A percentile compares a stretch with the other conserved stretches of the same genome.
Conservation (phyloP, 1,284 basidiomycete species). For the Cutaneotrichosporon sp. region DNA sequence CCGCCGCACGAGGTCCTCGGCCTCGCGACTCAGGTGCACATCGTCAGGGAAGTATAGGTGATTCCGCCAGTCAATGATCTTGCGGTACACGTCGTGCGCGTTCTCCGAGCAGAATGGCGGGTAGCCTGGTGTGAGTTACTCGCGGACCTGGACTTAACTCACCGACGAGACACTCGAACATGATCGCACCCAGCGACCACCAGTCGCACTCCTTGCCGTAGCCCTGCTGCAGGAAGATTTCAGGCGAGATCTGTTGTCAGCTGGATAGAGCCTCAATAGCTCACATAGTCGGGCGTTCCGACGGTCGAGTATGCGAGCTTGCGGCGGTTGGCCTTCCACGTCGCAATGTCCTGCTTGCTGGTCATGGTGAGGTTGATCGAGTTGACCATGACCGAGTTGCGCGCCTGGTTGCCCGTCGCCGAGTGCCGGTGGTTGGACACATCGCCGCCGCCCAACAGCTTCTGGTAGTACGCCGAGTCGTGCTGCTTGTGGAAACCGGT, state of each 20-base stretch:
- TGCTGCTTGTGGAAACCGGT: slow-evolving; percentile 94
- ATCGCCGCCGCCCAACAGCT: slow-evolving; percentile 64
- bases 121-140: slow-evolving; percentile 53
- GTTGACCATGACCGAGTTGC: slow-evolving; percentile 93
- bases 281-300: slow-evolving; percentile 88
- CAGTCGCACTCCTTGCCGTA: slow-evolving; percentile 98
- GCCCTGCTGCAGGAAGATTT: slow-evolving; percentile 95
- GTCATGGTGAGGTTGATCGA: slow-evolving; percentile 93
- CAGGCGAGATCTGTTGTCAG: slow-evolving; percentile 69
- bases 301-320: slow-evolving; percentile 98
- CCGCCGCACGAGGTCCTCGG: slow-evolving; percentile 71
- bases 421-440: slow-evolving; percentile 28
- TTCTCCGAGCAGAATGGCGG: slow-evolving; percentile 98
- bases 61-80: slow-evolving; percentile 92
- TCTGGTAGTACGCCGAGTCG: slow-evolving; percentile 91
- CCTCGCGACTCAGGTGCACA: slow-evolving; percentile 86
- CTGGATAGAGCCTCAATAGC: slow-evolving; percentile 4
- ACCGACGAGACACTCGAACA: slow-evolving; percentile 91
- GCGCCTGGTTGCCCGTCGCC: slow-evolving; percentile 43
- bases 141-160: slow-evolving; percentile 14
- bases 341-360: slow-evolving; percentile 86
- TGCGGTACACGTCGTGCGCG: slow-evolving; percentile 96
- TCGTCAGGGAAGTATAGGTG: slow-evolving; percentile 94
- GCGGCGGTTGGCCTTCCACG: slow-evolving; percentile 97
- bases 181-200: slow-evolving; percentile 96